Conservation (phyloP, 2,329 filamentous ascomycete species). For the Cercospora beticola region DNA sequence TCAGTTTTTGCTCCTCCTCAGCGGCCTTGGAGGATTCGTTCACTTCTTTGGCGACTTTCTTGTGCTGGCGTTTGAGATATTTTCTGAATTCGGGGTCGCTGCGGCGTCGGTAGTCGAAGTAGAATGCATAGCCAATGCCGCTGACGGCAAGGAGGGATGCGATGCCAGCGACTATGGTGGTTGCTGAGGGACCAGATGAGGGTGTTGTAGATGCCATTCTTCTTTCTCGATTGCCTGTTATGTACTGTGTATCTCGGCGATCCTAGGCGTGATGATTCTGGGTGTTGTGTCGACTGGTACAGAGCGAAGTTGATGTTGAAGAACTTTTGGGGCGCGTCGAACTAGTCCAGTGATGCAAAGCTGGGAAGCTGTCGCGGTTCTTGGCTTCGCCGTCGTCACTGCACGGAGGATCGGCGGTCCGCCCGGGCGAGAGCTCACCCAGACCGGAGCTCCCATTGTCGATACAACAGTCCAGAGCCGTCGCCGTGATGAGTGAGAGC, state of each 20-base stretch:
- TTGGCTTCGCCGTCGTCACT: slow-evolving; percentile 7
- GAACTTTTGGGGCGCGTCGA: slow-evolving; percentile 11
- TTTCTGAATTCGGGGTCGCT: slow-evolving; percentile 64
- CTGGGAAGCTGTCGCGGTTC: slow-evolving; percentile 1
- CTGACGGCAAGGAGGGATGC: slow-evolving; percentile 60
- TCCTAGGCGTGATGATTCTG: neutral
- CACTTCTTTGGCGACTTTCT: slow-evolving; percentile 66
- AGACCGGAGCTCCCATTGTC: neutral
- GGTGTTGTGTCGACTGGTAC: neutral
- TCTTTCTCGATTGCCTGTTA: neutral
- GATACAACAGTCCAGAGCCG: neutral
- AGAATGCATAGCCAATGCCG: slow-evolving; percentile 63
- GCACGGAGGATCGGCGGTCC: neutral
- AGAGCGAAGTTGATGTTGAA: neutral
- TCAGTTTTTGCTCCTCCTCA: slow-evolving; percentile 65
- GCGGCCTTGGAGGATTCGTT: slow-evolving; percentile 70
- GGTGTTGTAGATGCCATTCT: slow-evolving; percentile 39
- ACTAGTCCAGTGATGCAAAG: slow-evolving; percentile 3
- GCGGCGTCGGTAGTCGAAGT: slow-evolving; percentile 66
- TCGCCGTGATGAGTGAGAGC: slow-evolving; percentile 47
- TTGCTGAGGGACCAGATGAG: slow-evolving; percentile 50
- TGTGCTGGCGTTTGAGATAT: slow-evolving; percentile 69
- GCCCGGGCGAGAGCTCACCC: slow-evolving; percentile 1
- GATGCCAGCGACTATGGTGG: slow-evolving; percentile 58
- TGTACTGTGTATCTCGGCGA: neutral